Evolutionary conservation across 805 yeast species (phyloP).

Genomic region (Saccharomycopsis fodiens): DNA sequence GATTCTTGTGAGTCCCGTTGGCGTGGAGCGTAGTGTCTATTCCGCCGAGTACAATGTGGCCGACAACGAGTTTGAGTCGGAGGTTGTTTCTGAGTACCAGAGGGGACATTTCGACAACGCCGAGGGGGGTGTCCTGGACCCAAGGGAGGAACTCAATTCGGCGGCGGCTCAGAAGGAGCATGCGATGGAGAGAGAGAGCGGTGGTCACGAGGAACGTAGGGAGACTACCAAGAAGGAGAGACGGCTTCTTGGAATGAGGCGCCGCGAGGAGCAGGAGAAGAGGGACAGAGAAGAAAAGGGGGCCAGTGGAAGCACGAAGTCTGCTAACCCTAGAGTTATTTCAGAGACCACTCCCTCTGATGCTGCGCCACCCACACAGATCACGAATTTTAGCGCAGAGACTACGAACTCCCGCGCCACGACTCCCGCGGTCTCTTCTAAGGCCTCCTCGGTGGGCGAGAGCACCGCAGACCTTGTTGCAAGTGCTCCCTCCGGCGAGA

Average conservation of each 20-base stretch:
- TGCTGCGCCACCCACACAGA: too few species aligned
- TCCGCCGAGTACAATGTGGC: constrained; percentile 8
- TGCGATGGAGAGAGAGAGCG: constrained; percentile 22
- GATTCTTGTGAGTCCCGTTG: constrained; percentile 63
- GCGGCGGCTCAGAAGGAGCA: constrained; percentile 23
- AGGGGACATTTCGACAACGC: neutral
- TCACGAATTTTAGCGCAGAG: too few species aligned
- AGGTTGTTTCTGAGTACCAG: constrained; percentile 2
- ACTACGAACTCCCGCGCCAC: too few species aligned
- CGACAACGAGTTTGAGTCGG: neutral
- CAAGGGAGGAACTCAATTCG: constrained; percentile 18
- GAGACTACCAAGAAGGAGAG: neutral
- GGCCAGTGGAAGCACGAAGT: too few species aligned
- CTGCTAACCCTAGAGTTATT: too few species aligned
- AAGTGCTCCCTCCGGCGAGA: constrained; percentile 10
- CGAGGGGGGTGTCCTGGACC: neutral
- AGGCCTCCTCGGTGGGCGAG: neutral
- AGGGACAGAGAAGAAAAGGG: too few species aligned
- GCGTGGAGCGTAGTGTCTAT: constrained; percentile 51
- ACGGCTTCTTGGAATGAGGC: too few species aligned
- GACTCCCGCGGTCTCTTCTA: too few species aligned
- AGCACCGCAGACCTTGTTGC: constrained; percentile 13
- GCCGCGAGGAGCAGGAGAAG: too few species aligned
- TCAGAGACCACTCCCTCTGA: too few species aligned
- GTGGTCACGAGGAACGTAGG: constrained; percentile 23